Base-by-base conservation (phyloP, 805 yeast species). In the Lipomyces lipofer region DNA sequence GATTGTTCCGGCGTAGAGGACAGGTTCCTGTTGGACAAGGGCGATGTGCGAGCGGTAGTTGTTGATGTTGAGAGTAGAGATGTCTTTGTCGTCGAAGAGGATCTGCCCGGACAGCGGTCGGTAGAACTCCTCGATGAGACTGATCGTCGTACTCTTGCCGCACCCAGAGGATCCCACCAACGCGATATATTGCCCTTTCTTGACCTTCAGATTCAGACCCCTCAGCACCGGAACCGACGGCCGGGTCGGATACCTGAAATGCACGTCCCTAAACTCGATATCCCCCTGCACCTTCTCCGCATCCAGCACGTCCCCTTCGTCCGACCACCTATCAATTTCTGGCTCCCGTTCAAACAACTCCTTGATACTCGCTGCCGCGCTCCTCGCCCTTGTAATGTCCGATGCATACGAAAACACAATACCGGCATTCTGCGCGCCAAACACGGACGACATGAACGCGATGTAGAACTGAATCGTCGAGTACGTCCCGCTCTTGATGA, bases 91-190 rank as follows among this genome's bases (percentile, higher is more conserved):
- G 70, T 92, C 96, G 43, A 92, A 79, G 24, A 85, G 71, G 52
- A 92, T 84, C 36, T 47, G 21, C 4, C 62, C 59, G 0, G 68
- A 55, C 13, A 69, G 67, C 1, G 85, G 82, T 56, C 80, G 82
- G 64, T 83, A 83, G 63, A 80, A 81, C 47, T 86, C 69, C 58
- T 82, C 71, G 30, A 83, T 68, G 22, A 83, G 67, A 60, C 82
- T 84, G 2, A 82, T 73, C 6, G 83, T 75, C 0, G 66, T 64
- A 47, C 63, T 56, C 47, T 4, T 75, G 67, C 39, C 89, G 22
- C 68, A 64, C 9, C 96, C 21, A 87, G 84, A 2, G 92, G 95
- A 84, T 1, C 96, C 97, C n/a, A 89, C 96, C 63, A 89, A 80
- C 10, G 96, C 97, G 33, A 89, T 91, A 64, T 85, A 88, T 63